phyloP scores from a whole-genome alignment of 2,329 filamentous ascomycete genomes.

The Colletotrichum sidae region DNA sequence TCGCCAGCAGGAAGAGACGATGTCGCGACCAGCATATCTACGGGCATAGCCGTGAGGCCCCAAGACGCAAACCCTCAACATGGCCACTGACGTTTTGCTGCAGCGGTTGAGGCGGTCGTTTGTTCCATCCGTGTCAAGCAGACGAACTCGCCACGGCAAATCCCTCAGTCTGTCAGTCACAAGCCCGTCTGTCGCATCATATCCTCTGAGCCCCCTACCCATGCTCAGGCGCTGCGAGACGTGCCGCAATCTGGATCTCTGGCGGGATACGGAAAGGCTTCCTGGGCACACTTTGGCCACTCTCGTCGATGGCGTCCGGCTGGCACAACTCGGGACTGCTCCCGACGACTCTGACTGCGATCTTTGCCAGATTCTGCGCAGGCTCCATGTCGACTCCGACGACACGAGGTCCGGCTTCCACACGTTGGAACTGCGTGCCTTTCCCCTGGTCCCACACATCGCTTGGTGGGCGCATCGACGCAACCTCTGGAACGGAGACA shows the following conservation, averaged over 20 bases:
- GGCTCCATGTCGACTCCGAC: slow-evolving; percentile 7
- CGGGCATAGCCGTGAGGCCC: slow-evolving; percentile 11
- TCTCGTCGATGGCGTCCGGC: slow-evolving; percentile 17
- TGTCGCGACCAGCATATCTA: not conserved
- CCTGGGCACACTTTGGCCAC: slow-evolving; percentile 14
- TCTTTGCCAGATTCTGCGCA: slow-evolving; percentile 11
- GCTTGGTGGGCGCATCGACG: slow-evolving; percentile 11
- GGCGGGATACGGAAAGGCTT: slow-evolving; percentile 22
- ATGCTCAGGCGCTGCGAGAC: slow-evolving; percentile 15
- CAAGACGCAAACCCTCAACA: not conserved
- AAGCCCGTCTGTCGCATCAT: not conserved
- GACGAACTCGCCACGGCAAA: slow-evolving; percentile 4
- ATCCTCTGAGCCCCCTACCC: not conserved
- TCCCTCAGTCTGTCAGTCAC: slow-evolving; percentile 7
- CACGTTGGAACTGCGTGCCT: slow-evolving; percentile 15
- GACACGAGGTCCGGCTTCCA: slow-evolving; percentile 13
- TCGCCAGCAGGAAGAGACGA: not conserved
- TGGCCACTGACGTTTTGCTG: too few species aligned
- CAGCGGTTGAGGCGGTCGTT: slow-evolving; percentile 24
- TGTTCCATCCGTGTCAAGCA: slow-evolving; percentile 16
- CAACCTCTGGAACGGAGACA: slow-evolving; percentile 21
- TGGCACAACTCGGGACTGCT: slow-evolving; percentile 5
- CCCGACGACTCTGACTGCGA: slow-evolving; percentile 20
- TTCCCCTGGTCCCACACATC: slow-evolving; percentile 15
- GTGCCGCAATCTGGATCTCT: slow-evolving; percentile 19